These are phyloP conservation scores for Paecilomyces sp. DNA, from an alignment of 2,329 filamentous ascomycete species.

Conservation along the genomic window DNA sequence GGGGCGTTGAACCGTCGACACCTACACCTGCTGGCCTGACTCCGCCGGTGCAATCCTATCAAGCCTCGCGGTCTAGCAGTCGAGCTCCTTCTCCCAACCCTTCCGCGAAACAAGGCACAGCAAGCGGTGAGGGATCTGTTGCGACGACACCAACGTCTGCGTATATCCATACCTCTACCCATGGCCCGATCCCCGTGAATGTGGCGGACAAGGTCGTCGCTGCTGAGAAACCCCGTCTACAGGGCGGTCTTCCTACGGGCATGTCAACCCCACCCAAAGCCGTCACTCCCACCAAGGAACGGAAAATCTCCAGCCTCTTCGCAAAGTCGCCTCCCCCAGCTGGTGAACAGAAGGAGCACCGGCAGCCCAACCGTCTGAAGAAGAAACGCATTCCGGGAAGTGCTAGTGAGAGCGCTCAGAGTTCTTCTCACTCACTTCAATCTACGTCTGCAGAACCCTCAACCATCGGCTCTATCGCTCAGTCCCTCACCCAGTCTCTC, in stretches of 20 bases:
- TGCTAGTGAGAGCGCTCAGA: constrained; percentile 79
- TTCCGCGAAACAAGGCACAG: neutral
- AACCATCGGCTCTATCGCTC: constrained; percentile 24
- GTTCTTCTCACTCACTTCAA: constrained; percentile 72
- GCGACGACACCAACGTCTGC: constrained; percentile 11
- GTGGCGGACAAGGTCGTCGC: constrained; percentile 6
- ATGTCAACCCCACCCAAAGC: constrained; percentile 26
- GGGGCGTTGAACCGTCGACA: constrained; percentile 45
- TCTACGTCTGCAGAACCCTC: constrained; percentile 37
- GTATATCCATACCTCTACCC: constrained; percentile 25
- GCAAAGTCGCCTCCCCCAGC: constrained; percentile 57
- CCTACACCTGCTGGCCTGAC: constrained; percentile 34
- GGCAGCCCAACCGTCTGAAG: constrained; percentile 81
- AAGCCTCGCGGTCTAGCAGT: constrained; percentile 22
- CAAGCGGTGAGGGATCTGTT: constrained; percentile 4
- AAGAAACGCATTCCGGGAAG: constrained; percentile 77
- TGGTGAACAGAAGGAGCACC: constrained; percentile 51
- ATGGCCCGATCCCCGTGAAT: constrained; percentile 21
- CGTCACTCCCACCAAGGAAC: constrained; percentile 57
- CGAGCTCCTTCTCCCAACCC: constrained; percentile 14
- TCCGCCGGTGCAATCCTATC: constrained; percentile 17
- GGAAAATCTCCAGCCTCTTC: constrained; percentile 63
- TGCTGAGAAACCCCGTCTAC: neutral
- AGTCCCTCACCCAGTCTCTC: constrained; percentile 16
- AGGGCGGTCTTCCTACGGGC: neutral